Evolutionary conservation across 179 eudicot genomes (phyloP), one percentile per base, ranked within the genome.

Genomic region (Gypsophila paniculata): DNA sequence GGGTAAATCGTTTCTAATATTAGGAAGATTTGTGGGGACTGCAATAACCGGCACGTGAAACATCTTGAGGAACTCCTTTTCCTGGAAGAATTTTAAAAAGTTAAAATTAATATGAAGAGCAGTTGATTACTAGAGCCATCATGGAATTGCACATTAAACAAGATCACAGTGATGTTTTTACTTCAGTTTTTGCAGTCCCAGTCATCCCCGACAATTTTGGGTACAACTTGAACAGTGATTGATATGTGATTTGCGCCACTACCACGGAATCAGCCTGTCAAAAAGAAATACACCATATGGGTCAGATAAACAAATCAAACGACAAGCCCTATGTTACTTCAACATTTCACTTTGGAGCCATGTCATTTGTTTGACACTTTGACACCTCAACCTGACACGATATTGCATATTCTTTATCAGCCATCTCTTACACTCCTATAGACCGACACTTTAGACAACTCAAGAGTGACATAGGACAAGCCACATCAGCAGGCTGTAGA

Each of bases 141-240:
- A 22, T 19, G 14, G 6, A 48, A 42, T 34, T 13, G 21, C 25
- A 53, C n/a, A 61, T 6, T 26, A 13, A 10, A 13, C 8, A 68
- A n/a, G 26, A 51, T 51, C 3, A 42, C 51, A 19, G 19, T 62
- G 69, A 44, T 52, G 65, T 72, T 51, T 72, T 70, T 88, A 90
- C 99, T 87, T 95, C 99, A 23, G 99, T 95, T 85, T 95, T 95
- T 82, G 99, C 99, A 69, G 99, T 95, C 78, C 99, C 99, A 55
- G 99, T 95, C 99, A 95, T 95, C 85, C 99, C 99, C 19, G 98
- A 92, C 64, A 95, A 85, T 82, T 92, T 95, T 26, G 99, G 98
- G 69, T 92, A 95, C 42, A 95, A 85, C 86, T 95, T 95, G 81
- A 95, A 95, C 22, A 95, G 81, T 44, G 99, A 95, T 77, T 92